Percentiles rank a stretch among this genome's conserved stretches.
Conservation (phyloP, 2,329 filamentous ascomycete genomes). For the Mariannaea sp. region DNA sequence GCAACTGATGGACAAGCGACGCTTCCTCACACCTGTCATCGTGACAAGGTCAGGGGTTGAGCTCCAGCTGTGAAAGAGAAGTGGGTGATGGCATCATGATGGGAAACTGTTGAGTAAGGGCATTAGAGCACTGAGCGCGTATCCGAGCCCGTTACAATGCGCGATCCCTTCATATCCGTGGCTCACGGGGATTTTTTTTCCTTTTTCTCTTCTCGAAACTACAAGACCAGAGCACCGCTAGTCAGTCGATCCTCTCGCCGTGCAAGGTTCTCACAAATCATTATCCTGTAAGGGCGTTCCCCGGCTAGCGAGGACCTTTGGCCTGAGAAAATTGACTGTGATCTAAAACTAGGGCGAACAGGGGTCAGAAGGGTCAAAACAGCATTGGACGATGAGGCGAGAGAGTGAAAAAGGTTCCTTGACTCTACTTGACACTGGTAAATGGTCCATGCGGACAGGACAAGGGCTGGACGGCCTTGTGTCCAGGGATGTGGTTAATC, state of each 20-base stretch:
- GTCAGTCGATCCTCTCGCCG: slow-evolving; percentile 14
- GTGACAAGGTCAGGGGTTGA: slow-evolving; percentile 21
- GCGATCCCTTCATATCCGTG: too few species aligned
- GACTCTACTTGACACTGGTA: background rate
- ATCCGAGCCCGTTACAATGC: too few species aligned
- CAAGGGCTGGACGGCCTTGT: slow-evolving; percentile 9
- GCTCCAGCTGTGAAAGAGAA: slow-evolving; percentile 12
- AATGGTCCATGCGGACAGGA: slow-evolving; percentile 11
- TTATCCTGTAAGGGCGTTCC: slow-evolving; percentile 1
- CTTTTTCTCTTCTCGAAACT: slow-evolving; percentile 27
- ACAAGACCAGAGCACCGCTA: slow-evolving; percentile 5
- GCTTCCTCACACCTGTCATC: slow-evolving; percentile 11
- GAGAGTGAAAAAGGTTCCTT: slow-evolving; percentile 2
- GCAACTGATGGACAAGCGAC: slow-evolving; percentile 17
- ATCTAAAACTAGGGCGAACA: slow-evolving; percentile 4
- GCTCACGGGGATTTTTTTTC: slow-evolving; percentile 23
- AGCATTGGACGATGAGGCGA: slow-evolving; percentile 2
- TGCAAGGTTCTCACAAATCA: slow-evolving; percentile 16
- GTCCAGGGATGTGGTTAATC: slow-evolving; percentile 27
- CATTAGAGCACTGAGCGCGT: slow-evolving; percentile 22
- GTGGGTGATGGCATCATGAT: slow-evolving; percentile 20
- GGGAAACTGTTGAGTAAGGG: slow-evolving; percentile 9
- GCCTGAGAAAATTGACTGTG: slow-evolving; percentile 12
- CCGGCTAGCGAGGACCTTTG: slow-evolving; percentile 18
- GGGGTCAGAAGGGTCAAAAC: background rate